Evolutionary conservation across 2,329 filamentous ascomycete genomes (phyloP).

Genomic region (Geoglossum cookeanum): DNA sequence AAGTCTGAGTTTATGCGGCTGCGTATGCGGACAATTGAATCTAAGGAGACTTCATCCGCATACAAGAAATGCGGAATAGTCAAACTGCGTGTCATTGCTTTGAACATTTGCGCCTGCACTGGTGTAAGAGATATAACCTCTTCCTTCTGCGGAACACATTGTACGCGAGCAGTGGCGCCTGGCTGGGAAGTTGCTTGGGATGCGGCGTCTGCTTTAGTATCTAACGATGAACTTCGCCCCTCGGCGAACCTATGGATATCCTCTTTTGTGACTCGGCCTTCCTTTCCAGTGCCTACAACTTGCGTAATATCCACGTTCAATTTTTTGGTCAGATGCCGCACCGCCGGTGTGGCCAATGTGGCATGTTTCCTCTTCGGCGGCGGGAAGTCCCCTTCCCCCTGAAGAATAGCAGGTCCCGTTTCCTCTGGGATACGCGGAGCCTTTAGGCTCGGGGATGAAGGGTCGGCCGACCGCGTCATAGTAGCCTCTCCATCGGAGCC

Average conservation of each 20-base stretch:
- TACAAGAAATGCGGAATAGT: conserved; percentile 91
- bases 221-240: conserved; percentile 9
- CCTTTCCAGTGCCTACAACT: conserved; percentile 68
- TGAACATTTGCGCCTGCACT: conserved; percentile 89
- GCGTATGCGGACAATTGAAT: conserved; percentile 52
- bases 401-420: background rate
- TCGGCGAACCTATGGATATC: conserved; percentile 58
- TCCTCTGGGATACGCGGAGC: background rate
- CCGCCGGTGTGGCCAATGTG: conserved; percentile 73
- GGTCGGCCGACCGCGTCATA: background rate
- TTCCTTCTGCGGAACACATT: conserved; percentile 44
- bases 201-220: conserved; percentile 13
- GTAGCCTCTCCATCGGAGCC: conserved; percentile 39
- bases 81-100: conserved; percentile 83
- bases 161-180: conserved; percentile 40
- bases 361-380: conserved; percentile 41
- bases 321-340: conserved; percentile 72
- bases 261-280: conserved; percentile 81
- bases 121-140: conserved; percentile 50
- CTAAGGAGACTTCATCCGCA: conserved; percentile 74
- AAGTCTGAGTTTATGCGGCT: conserved; percentile 43
- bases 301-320: conserved; percentile 58
- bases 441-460: background rate
- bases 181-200: conserved; percentile 15
- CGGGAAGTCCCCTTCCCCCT: background rate